Percentiles rank a stretch among this genome's conserved stretches.
Conservation (phyloP, 495 filamentous ascomycete genomes). For the Pyronema omphalodes region DNA sequence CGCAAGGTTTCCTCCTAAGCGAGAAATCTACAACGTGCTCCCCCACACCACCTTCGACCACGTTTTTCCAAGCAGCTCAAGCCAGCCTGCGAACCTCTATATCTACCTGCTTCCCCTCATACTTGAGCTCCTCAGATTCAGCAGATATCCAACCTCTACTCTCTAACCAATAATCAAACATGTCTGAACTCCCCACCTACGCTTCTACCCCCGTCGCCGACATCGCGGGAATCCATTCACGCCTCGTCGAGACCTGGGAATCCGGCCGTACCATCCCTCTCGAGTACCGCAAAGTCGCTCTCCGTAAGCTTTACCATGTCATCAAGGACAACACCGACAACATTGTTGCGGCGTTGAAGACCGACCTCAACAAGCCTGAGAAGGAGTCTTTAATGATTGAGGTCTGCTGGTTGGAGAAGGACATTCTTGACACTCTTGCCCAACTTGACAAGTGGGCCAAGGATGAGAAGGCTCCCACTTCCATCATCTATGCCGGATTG, state of each 20-base stretch:
- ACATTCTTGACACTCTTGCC: slow-evolving; percentile 55
- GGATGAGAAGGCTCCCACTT: slow-evolving; percentile 42
- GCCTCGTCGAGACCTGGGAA: slow-evolving; percentile 6
- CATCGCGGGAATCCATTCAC: slow-evolving; percentile 11
- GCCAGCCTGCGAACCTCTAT: too few species aligned
- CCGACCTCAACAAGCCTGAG: slow-evolving; percentile 53
- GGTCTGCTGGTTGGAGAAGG: slow-evolving; percentile 12
- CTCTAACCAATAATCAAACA: too few species aligned
- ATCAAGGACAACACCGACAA: slow-evolving; percentile 55
- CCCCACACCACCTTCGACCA: too few species aligned
- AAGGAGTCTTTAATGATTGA: slow-evolving; percentile 31
- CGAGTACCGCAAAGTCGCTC: slow-evolving; percentile 63
- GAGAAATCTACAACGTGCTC: too few species aligned
- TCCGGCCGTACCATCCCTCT: slow-evolving; percentile 59
- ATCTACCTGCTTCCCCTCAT: too few species aligned
- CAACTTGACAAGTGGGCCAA: slow-evolving; percentile 66
- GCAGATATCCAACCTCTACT: too few species aligned
- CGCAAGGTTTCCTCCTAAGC: too few species aligned
- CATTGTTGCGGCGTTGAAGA: slow-evolving; percentile 47
- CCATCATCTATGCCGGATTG: not conserved
- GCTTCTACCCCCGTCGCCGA: slow-evolving; percentile 8
- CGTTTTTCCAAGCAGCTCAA: too few species aligned
- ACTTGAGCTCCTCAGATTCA: too few species aligned
- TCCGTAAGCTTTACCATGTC: slow-evolving; percentile 87
- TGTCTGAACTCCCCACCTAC: not conserved